Conservation (phyloP, 192 early-diverging fungal species). For the Podila epicladia region DNA sequence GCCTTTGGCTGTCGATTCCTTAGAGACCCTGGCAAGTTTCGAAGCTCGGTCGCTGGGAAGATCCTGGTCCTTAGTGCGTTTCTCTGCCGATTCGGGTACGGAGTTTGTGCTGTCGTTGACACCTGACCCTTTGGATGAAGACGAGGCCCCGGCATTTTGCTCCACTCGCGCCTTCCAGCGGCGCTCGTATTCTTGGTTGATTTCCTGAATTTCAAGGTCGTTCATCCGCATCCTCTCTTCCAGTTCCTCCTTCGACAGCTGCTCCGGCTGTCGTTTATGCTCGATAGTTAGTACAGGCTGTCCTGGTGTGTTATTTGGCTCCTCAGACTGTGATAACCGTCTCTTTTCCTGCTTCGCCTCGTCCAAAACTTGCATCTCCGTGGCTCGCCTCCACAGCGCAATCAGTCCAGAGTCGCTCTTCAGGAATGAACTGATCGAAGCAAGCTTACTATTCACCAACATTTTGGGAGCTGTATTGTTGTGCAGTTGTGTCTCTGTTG, state of each 20-base stretch:
- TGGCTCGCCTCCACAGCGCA: constrained; percentile 45
- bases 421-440: constrained; percentile 42
- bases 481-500: background rate
- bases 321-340: constrained; percentile 23
- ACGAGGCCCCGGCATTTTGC: background rate
- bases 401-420: constrained; percentile 50
- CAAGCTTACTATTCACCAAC: constrained; percentile 15
- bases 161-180: constrained; percentile 28
- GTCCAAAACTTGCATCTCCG: constrained; percentile 46
- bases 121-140: background rate
- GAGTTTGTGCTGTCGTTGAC: background rate
- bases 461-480: background rate
- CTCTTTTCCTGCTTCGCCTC: constrained; percentile 36
- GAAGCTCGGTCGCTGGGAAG: constrained; percentile 9
- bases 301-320: background rate
- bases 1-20: background rate
- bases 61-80: constrained; percentile 26
- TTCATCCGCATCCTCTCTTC: constrained; percentile 35
- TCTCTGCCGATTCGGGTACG: constrained; percentile 4
- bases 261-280: constrained; percentile 1
- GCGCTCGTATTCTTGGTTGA: constrained; percentile 47
- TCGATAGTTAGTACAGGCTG: background rate
- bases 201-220: constrained; percentile 42
- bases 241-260: constrained; percentile 14
- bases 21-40: constrained; percentile 17